Base-by-base conservation (phyloP, 768 basidiomycete species). In the Hirschioporus abietinus region DNA sequence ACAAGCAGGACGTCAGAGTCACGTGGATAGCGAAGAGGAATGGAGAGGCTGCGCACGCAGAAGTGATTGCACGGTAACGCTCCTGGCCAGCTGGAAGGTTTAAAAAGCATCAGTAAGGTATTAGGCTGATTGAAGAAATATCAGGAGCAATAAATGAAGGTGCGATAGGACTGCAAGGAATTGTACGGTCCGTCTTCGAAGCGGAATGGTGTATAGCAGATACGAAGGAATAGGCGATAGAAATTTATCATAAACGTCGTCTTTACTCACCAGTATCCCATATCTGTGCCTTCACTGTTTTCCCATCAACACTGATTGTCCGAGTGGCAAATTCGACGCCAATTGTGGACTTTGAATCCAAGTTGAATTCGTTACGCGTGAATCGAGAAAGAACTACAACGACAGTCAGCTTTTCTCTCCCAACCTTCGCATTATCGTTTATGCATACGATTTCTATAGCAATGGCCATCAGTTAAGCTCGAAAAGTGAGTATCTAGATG, bases 241-340 rank as follows among this genome's bases (percentile, higher is more conserved):
- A 24, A 0, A 34, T 34, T 24, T 30, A 30, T 64, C 27, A 26
- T 8, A 15, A 12, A 6, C 2, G 64, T 27, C 25, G 27, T 12
- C 12, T 18, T 4, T 2, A 70, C 79, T 69, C 58, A 82, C 82
- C 83, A 65, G 83, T 84, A 73, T 84, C 83, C 83, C 83, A 84
- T 63, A 84, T 84, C 74, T 84, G 83, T 12, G 82, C 82, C 72
- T 84, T 84, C 68, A 84, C 78, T 8, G 81, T 83, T 81, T 84
- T 83, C 34, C 77, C 77, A 71, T 84, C 83, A 20, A 84, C 83
- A 68, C 77, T 79, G 76, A 84, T 82, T 20, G 78, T 78, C 68
- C 83, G 73, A 1, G 83, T 84, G 0, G 83, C 83, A 66, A 84
- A 84, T 73, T 84, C 83, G 65, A 84, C 83, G 30, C 83, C 82